A percentile compares a stretch with the other conserved stretches of the same genome.
Conservation (phyloP, 495 filamentous ascomycete species). For the Hyphodiscus hymeniophilus region DNA sequence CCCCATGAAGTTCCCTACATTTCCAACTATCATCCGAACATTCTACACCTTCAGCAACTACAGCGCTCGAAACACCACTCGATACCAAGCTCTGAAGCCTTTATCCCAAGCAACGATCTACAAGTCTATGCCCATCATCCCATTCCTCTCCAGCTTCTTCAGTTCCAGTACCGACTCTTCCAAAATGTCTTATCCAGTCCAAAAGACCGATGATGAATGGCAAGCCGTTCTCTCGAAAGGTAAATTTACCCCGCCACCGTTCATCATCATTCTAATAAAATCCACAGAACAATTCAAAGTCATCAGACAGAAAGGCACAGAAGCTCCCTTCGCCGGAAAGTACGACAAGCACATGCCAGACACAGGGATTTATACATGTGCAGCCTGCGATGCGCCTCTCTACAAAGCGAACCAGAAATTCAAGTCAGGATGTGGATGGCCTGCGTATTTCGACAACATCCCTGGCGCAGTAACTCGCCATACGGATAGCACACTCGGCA, state of each 20-base stretch:
- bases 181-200: conserved; percentile 71
- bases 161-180: conserved; percentile 36
- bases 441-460: conserved; percentile 90
- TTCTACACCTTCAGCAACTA: conserved; percentile 23
- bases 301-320: conserved; percentile 85
- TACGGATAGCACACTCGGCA: conserved; percentile 68
- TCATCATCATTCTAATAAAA: conserved; percentile 9
- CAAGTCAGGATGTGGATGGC: conserved; percentile 94
- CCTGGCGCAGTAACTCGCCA: conserved; percentile 81
- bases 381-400: conserved; percentile 76
- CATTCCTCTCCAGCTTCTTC: conserved; percentile 77
- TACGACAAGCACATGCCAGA: conserved; percentile 80
- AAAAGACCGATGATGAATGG: conserved; percentile 82
- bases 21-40: conserved; percentile 20
- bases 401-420: conserved; percentile 92
- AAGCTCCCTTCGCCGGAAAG: conserved; percentile 66
- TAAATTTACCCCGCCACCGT: conserved; percentile 26
- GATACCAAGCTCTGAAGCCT: conserved; percentile 14
- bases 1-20: conserved; percentile 20
- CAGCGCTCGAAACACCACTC: conserved; percentile 13
- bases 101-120: conserved; percentile 15
- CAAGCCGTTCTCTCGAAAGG: conserved; percentile 71
- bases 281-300: conserved; percentile 83
- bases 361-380: conserved; percentile 74
- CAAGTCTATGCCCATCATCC: conserved; percentile 42